A percentile compares a stretch with the other conserved stretches of the same genome.
Evolutionary conservation across 169 alveolate genomes (phyloP).

Genomic region (Neospora caninum): DNA sequence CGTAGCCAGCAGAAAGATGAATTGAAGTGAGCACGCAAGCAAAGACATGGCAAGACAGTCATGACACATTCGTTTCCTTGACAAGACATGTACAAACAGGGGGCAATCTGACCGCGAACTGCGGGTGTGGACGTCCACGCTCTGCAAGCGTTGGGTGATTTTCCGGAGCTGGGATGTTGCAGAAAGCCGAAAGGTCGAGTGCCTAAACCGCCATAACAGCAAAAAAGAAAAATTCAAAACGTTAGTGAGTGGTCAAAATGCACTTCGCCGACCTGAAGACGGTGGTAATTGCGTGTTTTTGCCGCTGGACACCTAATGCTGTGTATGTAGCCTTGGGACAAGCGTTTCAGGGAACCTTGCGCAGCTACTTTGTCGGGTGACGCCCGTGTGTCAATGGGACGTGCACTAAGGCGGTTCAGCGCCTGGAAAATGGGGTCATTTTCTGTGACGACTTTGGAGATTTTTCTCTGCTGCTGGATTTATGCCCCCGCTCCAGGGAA

Average conservation of each 20-base stretch:
- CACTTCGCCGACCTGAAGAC: neutral
- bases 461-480: neutral
- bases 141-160: too few species aligned
- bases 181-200: neutral
- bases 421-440: too few species aligned
- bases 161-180: neutral
- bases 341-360: neutral
- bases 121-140: too few species aligned
- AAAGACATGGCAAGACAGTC: neutral
- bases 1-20: neutral
- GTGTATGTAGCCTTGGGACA: neutral
- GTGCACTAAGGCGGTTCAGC: neutral
- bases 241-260: neutral
- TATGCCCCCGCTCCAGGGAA: neutral
- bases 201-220: neutral
- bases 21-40: neutral
- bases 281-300: neutral
- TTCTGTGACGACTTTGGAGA: too few species aligned
- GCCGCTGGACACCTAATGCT: neutral
- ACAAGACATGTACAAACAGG: neutral
- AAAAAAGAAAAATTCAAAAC: too few species aligned
- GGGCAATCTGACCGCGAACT: neutral
- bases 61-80: conserved; percentile 4
- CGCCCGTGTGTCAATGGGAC: neutral
- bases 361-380: neutral